Evolutionary conservation across 2,329 filamentous ascomycete species (phyloP), one percentile per base, ranked within the genome.

Genomic region (Curvularia sp.): DNA sequence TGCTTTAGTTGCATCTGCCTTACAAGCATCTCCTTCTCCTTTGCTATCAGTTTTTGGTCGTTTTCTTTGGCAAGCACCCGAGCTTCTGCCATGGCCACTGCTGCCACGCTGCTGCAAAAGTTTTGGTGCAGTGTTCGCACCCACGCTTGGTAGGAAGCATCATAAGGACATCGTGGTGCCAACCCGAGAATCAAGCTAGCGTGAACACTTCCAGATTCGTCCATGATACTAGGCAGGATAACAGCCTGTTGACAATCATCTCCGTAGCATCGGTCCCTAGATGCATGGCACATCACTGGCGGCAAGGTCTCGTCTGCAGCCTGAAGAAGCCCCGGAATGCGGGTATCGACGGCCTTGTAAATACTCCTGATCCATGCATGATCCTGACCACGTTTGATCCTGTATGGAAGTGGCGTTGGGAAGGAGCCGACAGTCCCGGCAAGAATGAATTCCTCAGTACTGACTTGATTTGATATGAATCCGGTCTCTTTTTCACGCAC

Each of bases 91-190:
- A 45, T 52, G 15, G 49, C 42, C 21, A 49, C 32, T 23, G 45
- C 28, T 23, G 39, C 47, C 21, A 55, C 45, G 2, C 30, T 47
- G 46, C 48, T 49, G 46, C 45, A 55, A 47, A 55, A 49, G 27
- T 55, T 18, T 25, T 42, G 46, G 34, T 55, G 53, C 2, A 55
- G 53, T 7, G 53, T 55, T 34, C 38, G 27, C n/a, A 55, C 46
- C 53, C 53, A 55, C 8, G 53, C 12, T 34, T 55, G 46, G 12
- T 55, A 55, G 19, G 46, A 23, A n/a, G 15, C 30, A 9, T 55
- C 46, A 9, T 55, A 55, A 36, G 53, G 21, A 19, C 45, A 49
- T 9, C 45, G 53, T n/a, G 53, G 53, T 34, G 53, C 53, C 12
- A 55, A 2, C 8, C 53, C 53, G 12, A 55, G 19, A 21, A 55